Evolutionary conservation across 148 eudicot species (phyloP), one percentile per base, ranked within the genome.

Genomic region (Nepenthes mirabilis): DNA sequence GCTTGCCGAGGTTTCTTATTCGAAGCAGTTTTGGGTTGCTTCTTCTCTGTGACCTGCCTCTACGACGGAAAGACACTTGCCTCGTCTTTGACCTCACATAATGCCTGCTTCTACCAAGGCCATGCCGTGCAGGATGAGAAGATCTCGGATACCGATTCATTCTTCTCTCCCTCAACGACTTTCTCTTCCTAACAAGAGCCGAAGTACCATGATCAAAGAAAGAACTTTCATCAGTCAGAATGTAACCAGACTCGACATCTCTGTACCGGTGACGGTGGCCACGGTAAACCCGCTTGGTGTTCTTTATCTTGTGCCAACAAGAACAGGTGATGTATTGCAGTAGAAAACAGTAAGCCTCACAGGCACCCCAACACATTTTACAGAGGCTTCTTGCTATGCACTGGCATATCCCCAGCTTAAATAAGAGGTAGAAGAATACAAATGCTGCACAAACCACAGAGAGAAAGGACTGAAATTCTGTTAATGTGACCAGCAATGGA

Each of bases 321-420:
- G 65, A 75, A 57, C 82, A 79, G 9, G 71, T 70, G 47, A 72
- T 55, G 34, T 66, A 56, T 33, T 66, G 72, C 45, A 75, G 62
- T 33, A 66, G 55, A 1, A 65, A 56, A 66, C 79, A 79, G 49
- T 48, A 75, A 13, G 79, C 62, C 61, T 75, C 77, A 64, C 77
- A 79, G 37, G 70, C 75, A 14, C 75, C 75, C 72, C 83, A 79
- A 61, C 80, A 58, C 60, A 76, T 79, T 62, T 75, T 79, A 48
- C 74, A 72, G 5, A 76, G 61, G 66, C 70, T 69, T 64, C 59
- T 72, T 43, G 45, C 57, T 36, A 75, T 33, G 56, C 83, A 79
- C 58, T 75, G 80, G 43, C 83, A 79, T 63, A 79, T 52, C 43
- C 83, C 83, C 68, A 79, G 8, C 65, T 79, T 61, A 55, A 60